Conservation (phyloP, 2,329 filamentous ascomycete species). For the Sporothrix sp. region DNA sequence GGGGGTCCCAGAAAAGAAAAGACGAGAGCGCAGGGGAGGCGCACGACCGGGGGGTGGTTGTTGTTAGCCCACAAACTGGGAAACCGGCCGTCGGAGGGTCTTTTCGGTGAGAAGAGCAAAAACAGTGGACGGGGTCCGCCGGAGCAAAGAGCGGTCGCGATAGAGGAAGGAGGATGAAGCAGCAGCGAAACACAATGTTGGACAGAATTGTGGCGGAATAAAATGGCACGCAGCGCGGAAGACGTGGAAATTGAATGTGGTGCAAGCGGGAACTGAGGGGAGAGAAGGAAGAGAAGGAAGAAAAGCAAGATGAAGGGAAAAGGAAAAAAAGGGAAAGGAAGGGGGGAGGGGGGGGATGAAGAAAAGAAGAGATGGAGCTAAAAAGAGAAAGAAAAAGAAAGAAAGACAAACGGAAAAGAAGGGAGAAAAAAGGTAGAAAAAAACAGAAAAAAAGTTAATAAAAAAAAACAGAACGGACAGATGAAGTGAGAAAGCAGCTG, state of each 20-base stretch:
- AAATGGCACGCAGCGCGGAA: not conserved
- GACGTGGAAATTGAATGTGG: not conserved
- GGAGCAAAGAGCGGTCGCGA: not conserved
- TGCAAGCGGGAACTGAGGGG: not conserved
- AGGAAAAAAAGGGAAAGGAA: not conserved
- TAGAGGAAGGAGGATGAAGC: not conserved
- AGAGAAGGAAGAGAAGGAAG: not conserved
- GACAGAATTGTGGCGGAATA: not conserved
- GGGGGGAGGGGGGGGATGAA: no score
- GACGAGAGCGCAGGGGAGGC: not conserved
- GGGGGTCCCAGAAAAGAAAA: not conserved
- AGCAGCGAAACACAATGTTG: conserved; percentile 1
- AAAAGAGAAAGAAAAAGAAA: not conserved
- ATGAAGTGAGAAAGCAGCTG: no score
- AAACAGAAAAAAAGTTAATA: no score
- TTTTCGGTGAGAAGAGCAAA: not conserved
- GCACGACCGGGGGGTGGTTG: conserved; percentile 1
- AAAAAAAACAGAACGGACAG: no score
- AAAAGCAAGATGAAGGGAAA: not conserved
- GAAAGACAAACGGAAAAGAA: no score
- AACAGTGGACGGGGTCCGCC: conserved; percentile 3
- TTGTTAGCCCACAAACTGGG: conserved; percentile 9
- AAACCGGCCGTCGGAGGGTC: conserved; percentile 3
- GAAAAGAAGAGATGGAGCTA: no score
- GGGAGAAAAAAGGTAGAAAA: no score